These are phyloP conservation scores for Brassica rapa DNA, from an alignment of 345 rosid species.

Conservation along the genomic window DNA sequence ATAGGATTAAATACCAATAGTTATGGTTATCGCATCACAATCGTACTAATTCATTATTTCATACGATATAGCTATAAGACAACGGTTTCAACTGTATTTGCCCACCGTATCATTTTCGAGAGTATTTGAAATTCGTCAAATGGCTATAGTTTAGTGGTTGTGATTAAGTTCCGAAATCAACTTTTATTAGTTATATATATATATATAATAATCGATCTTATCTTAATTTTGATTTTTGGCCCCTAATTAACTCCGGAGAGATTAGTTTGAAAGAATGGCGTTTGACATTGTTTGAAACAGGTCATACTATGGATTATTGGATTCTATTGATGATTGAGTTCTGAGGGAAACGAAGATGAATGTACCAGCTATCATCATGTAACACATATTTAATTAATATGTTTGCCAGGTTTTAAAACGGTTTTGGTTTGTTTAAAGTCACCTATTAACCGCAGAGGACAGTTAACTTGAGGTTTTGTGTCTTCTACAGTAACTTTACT, in stretches of 20 bases:
- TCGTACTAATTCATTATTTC: slow-evolving; percentile 4
- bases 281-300: slow-evolving; percentile 37
- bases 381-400: not conserved
- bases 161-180: not conserved
- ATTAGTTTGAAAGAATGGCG: slow-evolving; percentile 4
- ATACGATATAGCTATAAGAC: slow-evolving; percentile 17
- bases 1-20: slow-evolving; percentile 11
- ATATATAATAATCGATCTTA: not conserved
- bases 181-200: too few species aligned
- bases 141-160: slow-evolving; percentile 14
- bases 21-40: slow-evolving; percentile 33
- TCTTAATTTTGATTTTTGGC: not conserved
- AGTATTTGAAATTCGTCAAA: not conserved
- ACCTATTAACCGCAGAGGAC: slow-evolving; percentile 22
- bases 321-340: slow-evolving; percentile 22
- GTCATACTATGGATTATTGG: slow-evolving; percentile 35
- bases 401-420: slow-evolving; percentile 39
- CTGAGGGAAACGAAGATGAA: slow-evolving; percentile 12
- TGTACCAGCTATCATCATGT: slow-evolving; percentile 16
- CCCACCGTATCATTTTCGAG: not conserved
- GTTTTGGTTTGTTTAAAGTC: slow-evolving; percentile 31
- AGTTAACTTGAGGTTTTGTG: slow-evolving; percentile 19
- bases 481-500: not conserved
- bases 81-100: slow-evolving; percentile 32
- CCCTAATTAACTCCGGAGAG: not conserved